A percentile compares a stretch with the other conserved stretches of the same genome.
Evolutionary conservation across 2,329 filamentous ascomycete species (phyloP).

Genomic region (Alternaria sp.): DNA sequence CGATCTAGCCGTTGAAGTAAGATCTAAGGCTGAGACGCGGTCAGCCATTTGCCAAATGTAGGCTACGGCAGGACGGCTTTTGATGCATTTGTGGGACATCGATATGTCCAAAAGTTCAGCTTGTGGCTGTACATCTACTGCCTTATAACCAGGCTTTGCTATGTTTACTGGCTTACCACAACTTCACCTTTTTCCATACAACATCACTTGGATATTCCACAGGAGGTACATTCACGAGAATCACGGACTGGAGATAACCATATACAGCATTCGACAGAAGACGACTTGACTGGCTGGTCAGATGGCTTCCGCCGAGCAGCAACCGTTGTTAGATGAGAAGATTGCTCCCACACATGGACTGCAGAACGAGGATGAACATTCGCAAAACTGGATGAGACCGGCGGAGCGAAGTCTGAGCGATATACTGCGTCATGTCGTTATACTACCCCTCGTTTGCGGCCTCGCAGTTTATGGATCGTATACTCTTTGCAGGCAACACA

Average conservation of each 20-base stretch:
- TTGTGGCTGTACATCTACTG: conserved; percentile 6
- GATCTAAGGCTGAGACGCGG: conserved; percentile 32
- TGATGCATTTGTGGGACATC: conserved; percentile 12
- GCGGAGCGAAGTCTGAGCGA: not conserved
- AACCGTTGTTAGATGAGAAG: conserved; percentile 29
- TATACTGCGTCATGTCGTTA: conserved; percentile 4
- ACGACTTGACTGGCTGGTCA: not conserved
- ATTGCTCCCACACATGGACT: conserved; percentile 7
- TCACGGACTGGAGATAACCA: not conserved
- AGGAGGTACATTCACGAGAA: not conserved
- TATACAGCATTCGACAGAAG: not conserved
- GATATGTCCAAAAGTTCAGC: conserved; percentile 8
- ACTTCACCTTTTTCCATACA: not conserved
- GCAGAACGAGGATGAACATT: not conserved
- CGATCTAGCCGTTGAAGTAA: not conserved
- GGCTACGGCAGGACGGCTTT: conserved; percentile 19
- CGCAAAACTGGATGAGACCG: not conserved
- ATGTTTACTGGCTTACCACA: not conserved
- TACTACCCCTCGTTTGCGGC: conserved; percentile 17
- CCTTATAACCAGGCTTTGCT: conserved; percentile 12
- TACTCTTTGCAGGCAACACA: conserved; percentile 6
- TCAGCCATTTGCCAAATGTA: conserved; percentile 31
- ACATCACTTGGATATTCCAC: not conserved
- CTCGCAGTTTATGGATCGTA: conserved; percentile 14
- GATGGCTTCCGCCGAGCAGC: conserved; percentile 24